Conservation (phyloP, 345 rosid species). For the Lagerstroemia speciosa region DNA sequence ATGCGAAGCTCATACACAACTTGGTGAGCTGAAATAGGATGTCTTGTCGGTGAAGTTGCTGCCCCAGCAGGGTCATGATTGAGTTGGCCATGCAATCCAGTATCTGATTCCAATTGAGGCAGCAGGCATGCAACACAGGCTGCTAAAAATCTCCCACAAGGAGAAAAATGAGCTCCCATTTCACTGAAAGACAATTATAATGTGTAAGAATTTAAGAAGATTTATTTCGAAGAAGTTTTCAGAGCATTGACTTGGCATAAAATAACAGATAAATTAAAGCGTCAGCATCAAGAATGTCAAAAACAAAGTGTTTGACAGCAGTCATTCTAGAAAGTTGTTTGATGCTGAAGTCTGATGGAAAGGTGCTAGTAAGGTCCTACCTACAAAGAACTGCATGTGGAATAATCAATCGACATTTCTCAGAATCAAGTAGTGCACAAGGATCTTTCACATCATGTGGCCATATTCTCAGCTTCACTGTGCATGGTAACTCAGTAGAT, state of each 20-base stretch:
- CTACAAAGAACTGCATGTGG: conserved; percentile 98
- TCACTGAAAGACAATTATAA: conserved; percentile 46
- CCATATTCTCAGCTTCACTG: conserved; percentile 91
- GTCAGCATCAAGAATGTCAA: neutral
- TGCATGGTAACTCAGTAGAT: conserved; percentile 92
- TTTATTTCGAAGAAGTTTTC: neutral
- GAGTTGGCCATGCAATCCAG: conserved; percentile 54
- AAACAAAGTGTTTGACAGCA: neutral
- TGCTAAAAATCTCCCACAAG: conserved; percentile 95
- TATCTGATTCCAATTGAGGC: conserved; percentile 72
- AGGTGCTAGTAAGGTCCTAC: conserved; percentile 22
- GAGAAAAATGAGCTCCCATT: conserved; percentile 99
- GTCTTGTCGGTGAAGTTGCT: conserved; percentile 91
- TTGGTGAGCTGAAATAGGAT: conserved; percentile 86
- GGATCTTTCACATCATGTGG: conserved; percentile 69
- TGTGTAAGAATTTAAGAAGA: neutral
- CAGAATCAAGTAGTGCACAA: conserved; percentile 48
- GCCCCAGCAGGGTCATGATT: conserved; percentile 54
- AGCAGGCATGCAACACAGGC: conserved; percentile 95
- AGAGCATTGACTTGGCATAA: neutral
- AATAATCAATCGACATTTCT: conserved; percentile 59
- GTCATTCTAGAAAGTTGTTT: neutral
- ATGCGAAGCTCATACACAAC: conserved; percentile 95
- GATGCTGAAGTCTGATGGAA: neutral
- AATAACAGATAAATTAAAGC: neutral